Percentiles rank a stretch among this genome's conserved stretches.
Evolutionary conservation across 129 eudicot genomes (phyloP).

Genomic region (Helianthus annuus): HanXRQr2.0-SUNRISE NC_035449.2:160759733-160760232

Average conservation of each 20-base stretch:
- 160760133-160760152: constrained; percentile 47
- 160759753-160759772: constrained; percentile 74
- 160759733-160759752: constrained; percentile 65
- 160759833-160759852: constrained; percentile 62
- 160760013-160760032: constrained; percentile 86
- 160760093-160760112: constrained; percentile 62
- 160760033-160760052: constrained; percentile 62
- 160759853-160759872: constrained; percentile 73
- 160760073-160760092: constrained; percentile 56
- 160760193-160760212: constrained; percentile 36
- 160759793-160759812: neutral
- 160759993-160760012: constrained; percentile 56
- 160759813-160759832: neutral
- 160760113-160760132: constrained; percentile 63
- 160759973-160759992: constrained; percentile 20
- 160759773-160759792: neutral
- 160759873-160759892: constrained; percentile 88
- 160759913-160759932: constrained; percentile 85
- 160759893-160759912: constrained; percentile 74
- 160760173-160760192: constrained; percentile 41
- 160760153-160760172: constrained; percentile 36
- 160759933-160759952: constrained; percentile 45
- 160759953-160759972: constrained; percentile 46
- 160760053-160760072: constrained; percentile 60
- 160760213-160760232: constrained; percentile 60